Evolutionary conservation across 1,284 basidiomycete genomes (phyloP).

Genomic region (Mycena citricolor): DNA sequence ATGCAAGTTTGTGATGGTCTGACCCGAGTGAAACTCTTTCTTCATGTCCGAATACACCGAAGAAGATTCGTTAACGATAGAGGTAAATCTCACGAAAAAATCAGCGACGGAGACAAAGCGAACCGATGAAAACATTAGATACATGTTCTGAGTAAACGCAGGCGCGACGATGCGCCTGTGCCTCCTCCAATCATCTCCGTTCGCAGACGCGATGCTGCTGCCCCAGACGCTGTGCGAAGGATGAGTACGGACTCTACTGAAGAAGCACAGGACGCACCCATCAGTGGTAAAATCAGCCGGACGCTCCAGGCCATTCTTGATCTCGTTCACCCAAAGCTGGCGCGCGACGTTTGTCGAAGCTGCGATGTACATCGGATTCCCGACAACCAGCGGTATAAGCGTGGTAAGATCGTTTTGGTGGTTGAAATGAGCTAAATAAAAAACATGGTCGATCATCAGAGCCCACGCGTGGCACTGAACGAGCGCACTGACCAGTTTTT

Average conservation of each 20-base stretch:
- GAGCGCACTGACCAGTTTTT: slow-evolving; percentile 9
- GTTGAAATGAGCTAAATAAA: slow-evolving; percentile 9
- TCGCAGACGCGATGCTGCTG: slow-evolving; percentile 15
- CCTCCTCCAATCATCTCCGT: slow-evolving; percentile 18
- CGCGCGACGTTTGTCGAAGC: slow-evolving; percentile 6
- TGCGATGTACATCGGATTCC: slow-evolving; percentile 7
- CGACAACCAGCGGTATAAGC: slow-evolving; percentile 4
- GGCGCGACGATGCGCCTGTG: slow-evolving; percentile 17
- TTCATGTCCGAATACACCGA: slow-evolving; percentile 6
- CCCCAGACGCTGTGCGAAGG: slow-evolving; percentile 19
- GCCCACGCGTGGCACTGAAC: too few relatives aligned
- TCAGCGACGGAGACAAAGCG: neutral
- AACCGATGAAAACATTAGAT: neutral
- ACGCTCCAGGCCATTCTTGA: slow-evolving; percentile 7
- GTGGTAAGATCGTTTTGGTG: slow-evolving; percentile 14
- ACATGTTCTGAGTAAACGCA: slow-evolving; percentile 12
- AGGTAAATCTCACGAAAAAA: neutral
- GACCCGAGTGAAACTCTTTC: neutral
- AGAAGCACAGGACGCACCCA: slow-evolving; percentile 2
- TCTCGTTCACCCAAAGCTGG: slow-evolving; percentile 14
- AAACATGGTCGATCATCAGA: too few relatives aligned
- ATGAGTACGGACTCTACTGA: too few relatives aligned
- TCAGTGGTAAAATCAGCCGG: slow-evolving; percentile 13
- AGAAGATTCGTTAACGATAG: slow-evolving; percentile 7
- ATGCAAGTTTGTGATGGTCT: slow-evolving; percentile 3